Evolutionary conservation across 116 monocot genomes (phyloP).

Genomic region (Cymodocea nodosa): DNA sequence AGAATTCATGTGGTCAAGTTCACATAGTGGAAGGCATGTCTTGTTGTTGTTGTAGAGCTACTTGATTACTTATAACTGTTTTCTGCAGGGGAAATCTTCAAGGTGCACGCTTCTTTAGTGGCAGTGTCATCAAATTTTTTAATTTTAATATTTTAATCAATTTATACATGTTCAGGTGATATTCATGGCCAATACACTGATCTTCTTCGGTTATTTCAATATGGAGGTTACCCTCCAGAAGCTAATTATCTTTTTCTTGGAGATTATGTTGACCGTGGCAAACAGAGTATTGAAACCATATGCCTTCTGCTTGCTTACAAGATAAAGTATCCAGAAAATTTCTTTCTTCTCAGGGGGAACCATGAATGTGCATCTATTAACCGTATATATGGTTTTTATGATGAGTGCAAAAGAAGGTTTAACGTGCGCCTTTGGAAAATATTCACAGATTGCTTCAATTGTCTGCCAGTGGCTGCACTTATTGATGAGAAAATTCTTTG

Average conservation of each 20-base stretch:
- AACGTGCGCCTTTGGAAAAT: slow-evolving; percentile 20
- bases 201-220: slow-evolving; percentile 23
- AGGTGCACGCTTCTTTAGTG: neutral
- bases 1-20: too few species aligned
- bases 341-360: slow-evolving; percentile 23
- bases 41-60: too few species aligned
- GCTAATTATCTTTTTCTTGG: slow-evolving; percentile 29
- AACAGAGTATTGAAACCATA: slow-evolving; percentile 25
- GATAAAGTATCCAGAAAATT: slow-evolving; percentile 22
- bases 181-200: slow-evolving; percentile 26
- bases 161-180: slow-evolving; percentile 12
- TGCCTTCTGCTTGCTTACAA: slow-evolving; percentile 26
- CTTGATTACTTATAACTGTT: too few species aligned
- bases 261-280: slow-evolving; percentile 26
- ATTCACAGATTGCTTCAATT: slow-evolving; percentile 22
- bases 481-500: slow-evolving; percentile 25
- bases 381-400: slow-evolving; percentile 26
- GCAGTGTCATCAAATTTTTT: neutral
- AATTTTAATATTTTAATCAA: neutral
- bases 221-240: slow-evolving; percentile 20
- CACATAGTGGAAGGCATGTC: too few species aligned
- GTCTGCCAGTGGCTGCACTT: slow-evolving; percentile 24
- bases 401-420: slow-evolving; percentile 19
- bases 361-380: slow-evolving; percentile 31
- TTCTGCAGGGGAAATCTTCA: neutral